Conservation (phyloP, 495 filamentous ascomycete genomes). For the Penicillium antarcticum region DNA sequence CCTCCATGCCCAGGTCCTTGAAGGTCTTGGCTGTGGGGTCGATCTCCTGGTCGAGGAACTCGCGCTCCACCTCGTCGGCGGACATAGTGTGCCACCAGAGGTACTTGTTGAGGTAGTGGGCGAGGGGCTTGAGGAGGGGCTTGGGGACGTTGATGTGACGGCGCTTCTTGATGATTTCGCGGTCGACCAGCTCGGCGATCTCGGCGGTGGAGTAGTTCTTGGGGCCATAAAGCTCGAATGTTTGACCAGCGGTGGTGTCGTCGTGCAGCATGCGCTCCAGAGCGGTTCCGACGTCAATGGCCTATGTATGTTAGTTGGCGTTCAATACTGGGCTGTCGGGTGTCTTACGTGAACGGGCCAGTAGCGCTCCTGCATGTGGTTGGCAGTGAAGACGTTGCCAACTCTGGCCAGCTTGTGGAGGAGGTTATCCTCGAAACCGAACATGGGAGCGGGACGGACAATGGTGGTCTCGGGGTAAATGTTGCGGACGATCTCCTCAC, state of each 20-base stretch:
- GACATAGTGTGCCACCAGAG: conserved; percentile 86
- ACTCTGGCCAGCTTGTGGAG: conserved; percentile 78
- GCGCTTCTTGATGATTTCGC: conserved; percentile 85
- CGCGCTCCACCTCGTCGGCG: conserved; percentile 85
- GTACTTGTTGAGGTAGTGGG: conserved; percentile 67
- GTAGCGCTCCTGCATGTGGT: conserved; percentile 87
- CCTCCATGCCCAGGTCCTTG: conserved; percentile 79
- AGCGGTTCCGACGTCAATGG: conserved; percentile 82
- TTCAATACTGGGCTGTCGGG: background rate
- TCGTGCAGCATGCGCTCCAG: conserved; percentile 86
- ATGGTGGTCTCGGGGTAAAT: conserved; percentile 99
- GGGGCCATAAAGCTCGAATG: conserved; percentile 92
- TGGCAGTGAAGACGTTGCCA: conserved; percentile 80
- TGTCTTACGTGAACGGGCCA: conserved; percentile 87
- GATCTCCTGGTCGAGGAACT: conserved; percentile 92
- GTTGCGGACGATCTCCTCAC: conserved; percentile 76
- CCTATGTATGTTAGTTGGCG: conserved; percentile 41
- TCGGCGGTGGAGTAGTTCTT: conserved; percentile 87
- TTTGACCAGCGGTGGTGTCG: conserved; percentile 84
- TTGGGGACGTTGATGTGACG: conserved; percentile 92
- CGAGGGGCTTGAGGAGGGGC: conserved; percentile 65
- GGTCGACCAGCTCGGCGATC: conserved; percentile 82
- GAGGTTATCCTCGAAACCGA: conserved; percentile 90
- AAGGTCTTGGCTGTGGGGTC: conserved; percentile 92
- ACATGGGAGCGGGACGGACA: conserved; percentile 90